These are phyloP conservation scores for Paspalum notatum DNA, from an alignment of 176 grass and related monocot species.

Conservation along the genomic window DNA sequence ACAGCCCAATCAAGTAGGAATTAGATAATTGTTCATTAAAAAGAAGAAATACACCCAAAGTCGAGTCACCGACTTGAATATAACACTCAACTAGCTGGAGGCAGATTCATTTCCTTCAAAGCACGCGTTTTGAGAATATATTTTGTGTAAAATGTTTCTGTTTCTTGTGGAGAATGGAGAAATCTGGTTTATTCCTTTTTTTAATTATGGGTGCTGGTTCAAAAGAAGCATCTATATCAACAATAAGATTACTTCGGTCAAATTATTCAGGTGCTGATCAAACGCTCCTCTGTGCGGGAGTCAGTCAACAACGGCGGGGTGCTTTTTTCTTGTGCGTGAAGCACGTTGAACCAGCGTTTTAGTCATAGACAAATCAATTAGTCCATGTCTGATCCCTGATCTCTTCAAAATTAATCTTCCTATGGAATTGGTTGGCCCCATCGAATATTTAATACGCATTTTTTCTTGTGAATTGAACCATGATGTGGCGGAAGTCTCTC, in stretches of 20 bases:
- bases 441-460: neutral
- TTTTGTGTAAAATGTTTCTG: too few species aligned
- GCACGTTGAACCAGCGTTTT: conserved; percentile 11
- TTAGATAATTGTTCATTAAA: too few species aligned
- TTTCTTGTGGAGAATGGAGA: too few species aligned
- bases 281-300: neutral
- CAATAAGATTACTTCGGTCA: neutral
- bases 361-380: neutral
- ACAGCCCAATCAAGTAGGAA: too few species aligned
- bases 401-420: too few species aligned
- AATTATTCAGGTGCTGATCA: neutral
- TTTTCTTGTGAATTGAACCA: neutral
- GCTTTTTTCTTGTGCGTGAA: conserved; percentile 12
- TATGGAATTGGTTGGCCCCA: neutral
- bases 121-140: too few species aligned
- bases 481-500: neutral
- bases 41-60: too few species aligned
- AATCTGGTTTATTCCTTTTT: too few species aligned
- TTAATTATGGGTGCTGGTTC: too few species aligned
- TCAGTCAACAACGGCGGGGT: neutral
- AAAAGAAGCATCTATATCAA: neutral
- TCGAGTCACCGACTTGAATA: too few species aligned
- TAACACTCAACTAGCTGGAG: too few species aligned
- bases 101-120: too few species aligned
- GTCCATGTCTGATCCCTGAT: neutral